Evolutionary conservation across 805 yeast genomes (phyloP), one percentile per base, ranked within the genome.

Genomic region (Ogataea allantospora): DNA sequence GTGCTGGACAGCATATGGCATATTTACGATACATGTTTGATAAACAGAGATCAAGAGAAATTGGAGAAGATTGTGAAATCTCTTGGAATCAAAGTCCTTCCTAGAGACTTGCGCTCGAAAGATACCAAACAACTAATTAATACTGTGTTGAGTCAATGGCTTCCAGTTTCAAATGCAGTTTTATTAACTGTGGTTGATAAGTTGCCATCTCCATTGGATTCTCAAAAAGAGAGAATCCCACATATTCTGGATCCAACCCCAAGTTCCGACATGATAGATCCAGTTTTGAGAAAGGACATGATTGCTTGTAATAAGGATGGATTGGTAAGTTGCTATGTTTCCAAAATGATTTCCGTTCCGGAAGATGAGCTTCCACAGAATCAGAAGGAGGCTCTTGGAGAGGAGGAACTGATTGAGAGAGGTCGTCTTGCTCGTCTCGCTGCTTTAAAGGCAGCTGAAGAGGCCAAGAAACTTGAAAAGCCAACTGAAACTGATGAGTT

Each of bases 1-100:
- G 83, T 91, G 6, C 64, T 93, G 46, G 97, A 91, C 27, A 91
- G 81, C 48, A 82, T 93, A 17, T 93, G 98, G 98, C 84, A 85
- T 32, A 77, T 93, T 6, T 93, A 93, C 53, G 83, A 83, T 36
- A 77, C 80, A 35, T 76, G 86, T 33, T 65, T 82, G 8, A 52
- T 75, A 7, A 77, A 83, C 23, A 74, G 82, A 46, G 78, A 91
- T 57, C 69, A 71, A 14, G 95, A 81, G 33, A 78, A 78, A 44
- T 63, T 89, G 35, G 83, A 77, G 40, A 88, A 84, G 51, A 88
- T 93, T 38, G 80, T 85, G 8, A 69, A 66, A 27, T 77, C 93
- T 7, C 64, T 93, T 32, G 77, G 77, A 13, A 74, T 88, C 34
- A 81, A 80, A 46, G 63, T 91, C 2, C 53, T 71, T 2, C 86